Percentiles rank a stretch among this genome's conserved stretches.
Conservation (phyloP, 2,329 filamentous ascomycete species). For the Aspergillus novofumigatus region DNA sequence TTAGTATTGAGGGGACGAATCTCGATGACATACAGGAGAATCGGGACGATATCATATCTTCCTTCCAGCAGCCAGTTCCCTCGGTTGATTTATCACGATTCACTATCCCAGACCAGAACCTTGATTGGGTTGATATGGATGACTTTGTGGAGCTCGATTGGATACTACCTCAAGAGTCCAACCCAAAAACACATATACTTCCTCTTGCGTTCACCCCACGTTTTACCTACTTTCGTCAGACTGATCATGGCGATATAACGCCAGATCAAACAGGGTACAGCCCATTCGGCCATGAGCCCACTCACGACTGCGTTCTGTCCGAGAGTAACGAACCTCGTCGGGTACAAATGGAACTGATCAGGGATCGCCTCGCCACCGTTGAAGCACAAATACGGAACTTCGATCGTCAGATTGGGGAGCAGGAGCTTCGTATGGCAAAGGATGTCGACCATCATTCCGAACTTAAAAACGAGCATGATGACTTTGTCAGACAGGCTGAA, state of each 20-base stretch:
- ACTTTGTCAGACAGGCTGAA: conserved; percentile 53
- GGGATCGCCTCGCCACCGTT: conserved; percentile 73
- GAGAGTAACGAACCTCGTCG: conserved; percentile 80
- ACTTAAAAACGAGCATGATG: conserved; percentile 43
- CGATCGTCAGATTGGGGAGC: conserved; percentile 66
- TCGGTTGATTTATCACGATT: conserved; percentile 73
- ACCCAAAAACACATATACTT: conserved; percentile 89
- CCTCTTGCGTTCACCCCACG: conserved; percentile 90
- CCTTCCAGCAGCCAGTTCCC: conserved; percentile 50
- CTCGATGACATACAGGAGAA: conserved; percentile 65
- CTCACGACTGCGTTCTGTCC: conserved; percentile 94
- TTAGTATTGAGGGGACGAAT: conserved; percentile 77
- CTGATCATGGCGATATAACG: conserved; percentile 79
- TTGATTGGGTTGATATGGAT: conserved; percentile 98
- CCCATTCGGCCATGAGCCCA: conserved; percentile 87
- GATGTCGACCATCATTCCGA: conserved; percentile 50
- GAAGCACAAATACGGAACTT: conserved; percentile 74
- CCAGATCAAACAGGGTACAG: conserved; percentile 73
- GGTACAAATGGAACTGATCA: conserved; percentile 82
- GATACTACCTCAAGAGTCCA: conserved; percentile 84
- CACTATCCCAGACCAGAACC: conserved; percentile 90
- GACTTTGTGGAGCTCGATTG: conserved; percentile 98
- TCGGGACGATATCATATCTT: conserved; percentile 55
- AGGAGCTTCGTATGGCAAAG: conserved; percentile 60
- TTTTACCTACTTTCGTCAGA: conserved; percentile 95